Evolutionary conservation across 441 rosid species (phyloP), one percentile per base, ranked within the genome.

Genomic region (Daphne laureola): DNA sequence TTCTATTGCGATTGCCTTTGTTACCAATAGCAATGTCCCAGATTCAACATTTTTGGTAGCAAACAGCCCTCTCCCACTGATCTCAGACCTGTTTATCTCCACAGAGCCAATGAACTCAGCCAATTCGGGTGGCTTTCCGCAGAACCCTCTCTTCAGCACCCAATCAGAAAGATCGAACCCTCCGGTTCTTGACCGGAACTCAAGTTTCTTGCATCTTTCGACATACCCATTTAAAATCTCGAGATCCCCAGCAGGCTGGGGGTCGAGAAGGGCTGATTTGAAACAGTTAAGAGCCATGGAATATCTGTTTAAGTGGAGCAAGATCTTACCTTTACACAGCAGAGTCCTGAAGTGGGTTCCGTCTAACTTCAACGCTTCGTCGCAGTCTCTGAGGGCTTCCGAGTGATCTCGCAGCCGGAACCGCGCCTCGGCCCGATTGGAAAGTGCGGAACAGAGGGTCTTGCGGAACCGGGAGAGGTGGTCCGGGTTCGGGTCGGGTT

Each of bases 61-160:
- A 49, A 84, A 92, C 46, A 92, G 57, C 21, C 97, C 98, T 63
- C 97, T 82, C 47, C 98, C 98, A 54, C 92, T 77, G 43, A 73
- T 61, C 48, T 76, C 84, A 27, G 96, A 92, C 59, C 58, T 77
- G 67, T 55, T 78, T 42, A 89, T 76, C 76, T 70, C 64, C 23
- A 77, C 70, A 0, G 80, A 53, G 12, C 98, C 96, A 45, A 83
- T 67, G 58, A 64, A 86, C 72, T 89, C 97, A 13, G 92, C 87
- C 12, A 92, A 75, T 27, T 92, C 92, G 0, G 94, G 98, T 4
- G 55, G 63, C 46, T 67, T 84, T 6, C 90, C 88, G 0, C 70
- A 73, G 64, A 80, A 84, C 78, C 86, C 78, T 67, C 55, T 68
- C 15, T 57, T 68, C 15, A 76, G 62, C 43, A 82, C 74, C 98